Evolutionary conservation across 768 basidiomycete species (phyloP).

Genomic region (Mycena leptocephala): DNA sequence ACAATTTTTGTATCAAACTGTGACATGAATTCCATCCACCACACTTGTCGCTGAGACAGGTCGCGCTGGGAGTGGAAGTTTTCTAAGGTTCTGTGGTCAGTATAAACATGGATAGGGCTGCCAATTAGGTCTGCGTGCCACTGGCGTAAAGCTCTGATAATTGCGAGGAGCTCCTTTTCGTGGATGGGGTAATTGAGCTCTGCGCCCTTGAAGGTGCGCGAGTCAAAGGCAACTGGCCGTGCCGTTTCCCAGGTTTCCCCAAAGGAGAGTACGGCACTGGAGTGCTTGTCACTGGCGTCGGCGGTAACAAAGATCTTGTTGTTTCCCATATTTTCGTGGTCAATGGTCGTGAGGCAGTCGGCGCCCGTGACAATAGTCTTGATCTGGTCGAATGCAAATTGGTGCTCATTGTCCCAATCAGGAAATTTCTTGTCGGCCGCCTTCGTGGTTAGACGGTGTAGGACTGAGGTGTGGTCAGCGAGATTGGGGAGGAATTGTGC

Average conservation of each 20-base stretch:
- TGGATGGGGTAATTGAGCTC: conserved; percentile 45
- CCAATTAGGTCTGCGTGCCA: conserved; percentile 39
- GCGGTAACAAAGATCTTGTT: conserved; percentile 51
- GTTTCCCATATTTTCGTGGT: conserved; percentile 47
- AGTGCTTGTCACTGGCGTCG: conserved; percentile 45
- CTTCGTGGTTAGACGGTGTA: conserved; percentile 46
- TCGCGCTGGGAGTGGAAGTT: conserved; percentile 45
- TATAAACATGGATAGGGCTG: conserved; percentile 39
- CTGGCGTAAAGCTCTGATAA: conserved; percentile 42
- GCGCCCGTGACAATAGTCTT: conserved; percentile 42
- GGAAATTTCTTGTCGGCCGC: conserved; percentile 45
- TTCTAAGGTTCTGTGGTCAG: conserved; percentile 52
- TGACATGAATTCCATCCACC: conserved; percentile 48
- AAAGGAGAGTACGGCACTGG: conserved; percentile 45
- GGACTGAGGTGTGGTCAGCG: conserved; percentile 45
- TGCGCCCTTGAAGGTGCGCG: conserved; percentile 37
- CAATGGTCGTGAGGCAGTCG: conserved; percentile 45
- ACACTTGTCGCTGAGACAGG: conserved; percentile 42
- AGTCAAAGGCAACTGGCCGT: conserved; percentile 50
- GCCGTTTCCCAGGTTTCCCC: conserved; percentile 44
- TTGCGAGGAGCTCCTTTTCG: conserved; percentile 41
- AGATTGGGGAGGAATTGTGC: conserved; percentile 46
- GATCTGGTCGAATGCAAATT: conserved; percentile 46
- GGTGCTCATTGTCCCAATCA: conserved; percentile 40
- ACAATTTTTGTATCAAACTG: conserved; percentile 49